These are phyloP conservation scores for Leccinum pellstonianum DNA, from an alignment of 768 basidiomycete genomes.

Conservation along the genomic window DNA sequence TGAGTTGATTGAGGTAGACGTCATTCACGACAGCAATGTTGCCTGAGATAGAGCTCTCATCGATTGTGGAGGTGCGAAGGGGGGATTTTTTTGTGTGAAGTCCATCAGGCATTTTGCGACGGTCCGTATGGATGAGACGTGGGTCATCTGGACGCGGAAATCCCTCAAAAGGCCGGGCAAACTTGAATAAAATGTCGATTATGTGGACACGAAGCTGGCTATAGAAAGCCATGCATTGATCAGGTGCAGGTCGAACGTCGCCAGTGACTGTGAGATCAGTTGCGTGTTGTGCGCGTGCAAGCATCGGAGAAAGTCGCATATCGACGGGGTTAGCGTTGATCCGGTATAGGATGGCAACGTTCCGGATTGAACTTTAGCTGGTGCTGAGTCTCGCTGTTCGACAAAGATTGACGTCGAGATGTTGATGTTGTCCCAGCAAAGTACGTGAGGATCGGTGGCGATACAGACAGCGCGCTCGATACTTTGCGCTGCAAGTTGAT, in stretches of 20 bases:
- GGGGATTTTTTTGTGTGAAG: background rate
- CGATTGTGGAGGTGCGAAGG: constrained; percentile 1
- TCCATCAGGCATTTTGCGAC: background rate
- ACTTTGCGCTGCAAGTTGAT: background rate
- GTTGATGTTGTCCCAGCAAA: constrained; percentile 31
- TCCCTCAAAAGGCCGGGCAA: background rate
- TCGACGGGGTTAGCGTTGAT: background rate
- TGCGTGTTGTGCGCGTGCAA: background rate
- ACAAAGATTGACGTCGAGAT: constrained; percentile 31
- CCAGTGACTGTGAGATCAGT: background rate
- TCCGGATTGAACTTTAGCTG: background rate
- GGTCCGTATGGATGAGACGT: background rate
- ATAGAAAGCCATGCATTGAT: background rate
- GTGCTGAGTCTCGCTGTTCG: constrained; percentile 12
- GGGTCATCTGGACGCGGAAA: background rate
- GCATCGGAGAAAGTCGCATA: background rate
- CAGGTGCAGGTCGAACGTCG: background rate
- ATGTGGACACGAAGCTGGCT: background rate
- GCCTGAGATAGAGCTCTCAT: constrained; percentile 6
- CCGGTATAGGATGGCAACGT: background rate
- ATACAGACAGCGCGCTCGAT: background rate
- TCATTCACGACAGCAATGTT: constrained; percentile 4
- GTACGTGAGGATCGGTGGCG: background rate
- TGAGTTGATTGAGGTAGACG: constrained; percentile 7
- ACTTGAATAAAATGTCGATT: background rate